Base-by-base conservation (phyloP, 208 protist species). In the Blastocrithidia nonstop region DNA sequence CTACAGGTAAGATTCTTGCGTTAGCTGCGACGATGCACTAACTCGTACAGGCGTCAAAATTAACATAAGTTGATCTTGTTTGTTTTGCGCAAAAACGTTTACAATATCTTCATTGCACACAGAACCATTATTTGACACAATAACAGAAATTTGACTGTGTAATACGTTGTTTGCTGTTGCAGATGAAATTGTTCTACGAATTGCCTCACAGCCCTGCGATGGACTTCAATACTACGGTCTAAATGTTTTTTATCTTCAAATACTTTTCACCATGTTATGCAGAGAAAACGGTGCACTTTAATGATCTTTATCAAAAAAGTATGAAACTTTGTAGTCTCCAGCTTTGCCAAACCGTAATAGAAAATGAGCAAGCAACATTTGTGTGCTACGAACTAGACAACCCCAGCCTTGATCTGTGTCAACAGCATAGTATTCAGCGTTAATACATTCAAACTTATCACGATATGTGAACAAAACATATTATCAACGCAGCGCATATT, bases 341-440 rank as follows among this genome's bases (percentile, higher is more conserved):
- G 60, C 45, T 11, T 40, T 35, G n/a, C 25, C 40, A 56, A 84
- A 49, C 2, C 55, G 48, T 19, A 49, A 43, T 17, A 91, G 48
- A 29, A 66, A 67, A 35, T 79, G 76, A n/a, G 73, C 76, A 15
- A 91, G 46, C 2, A 91, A 59, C 81, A 91, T 91, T 61, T 91
- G 81, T 9, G 68, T 61, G 3, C 71, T 59, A 17, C 81, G 81
- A 20, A 71, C 57, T 15, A 91, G 60, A 41, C 81, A 91, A 32
- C 81, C 81, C 81, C 81, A 91, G 17, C 81, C 81, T 25, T 66
- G 61, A 43, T 91, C 81, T 0, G 71, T 68, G 28, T 57, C 42
- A 8, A 75, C 31, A 11, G 8, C 20, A 5, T 25, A 22, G 9
- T 54, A 54, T 13, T 46, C 21, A n/a, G 55, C 38, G 9, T 45